Evolutionary conservation across 169 alveolate species (phyloP).

Genomic region (Plasmodium gallinaceum): DNA sequence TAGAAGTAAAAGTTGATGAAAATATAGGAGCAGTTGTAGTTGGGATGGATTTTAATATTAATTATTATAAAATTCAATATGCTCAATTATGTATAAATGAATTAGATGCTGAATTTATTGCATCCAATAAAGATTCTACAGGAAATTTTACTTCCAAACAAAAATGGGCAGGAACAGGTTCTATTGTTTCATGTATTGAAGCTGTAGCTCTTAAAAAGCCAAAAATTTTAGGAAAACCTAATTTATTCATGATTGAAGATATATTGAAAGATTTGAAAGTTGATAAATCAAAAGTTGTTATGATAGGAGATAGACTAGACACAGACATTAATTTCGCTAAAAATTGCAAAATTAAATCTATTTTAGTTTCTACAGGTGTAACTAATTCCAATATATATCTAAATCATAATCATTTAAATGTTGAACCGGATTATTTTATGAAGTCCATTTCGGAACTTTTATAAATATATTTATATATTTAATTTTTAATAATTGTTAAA

Average conservation of each 20-base stretch:
- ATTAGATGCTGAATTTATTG: slow-evolving; percentile 78
- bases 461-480: slow-evolving; percentile 9
- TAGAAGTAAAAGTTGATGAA: slow-evolving; percentile 52
- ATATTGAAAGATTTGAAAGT: slow-evolving; percentile 51
- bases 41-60: slow-evolving; percentile 79
- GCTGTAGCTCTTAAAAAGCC: slow-evolving; percentile 78
- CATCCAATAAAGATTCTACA: slow-evolving; percentile 79
- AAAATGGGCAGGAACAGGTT: slow-evolving; percentile 86
- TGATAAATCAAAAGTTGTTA: slow-evolving; percentile 43
- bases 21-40: slow-evolving; percentile 82
- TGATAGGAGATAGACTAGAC: slow-evolving; percentile 78
- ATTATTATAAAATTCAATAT: slow-evolving; percentile 80
- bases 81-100: slow-evolving; percentile 80
- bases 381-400: slow-evolving; percentile 51
- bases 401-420: slow-evolving; percentile 55
- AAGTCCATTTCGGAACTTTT: slow-evolving; percentile 46
- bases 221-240: slow-evolving; percentile 79
- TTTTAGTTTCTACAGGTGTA: slow-evolving; percentile 53
- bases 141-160: slow-evolving; percentile 78
- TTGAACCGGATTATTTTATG: slow-evolving; percentile 67
- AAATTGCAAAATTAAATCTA: slow-evolving; percentile 56
- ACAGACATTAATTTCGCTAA: slow-evolving; percentile 78
- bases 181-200: slow-evolving; percentile 81
- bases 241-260: slow-evolving; percentile 70
- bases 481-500: background rate